Evolutionary conservation across 78 protist genomes (phyloP).

Genomic region (Cavenderia fasciculata): DNA sequence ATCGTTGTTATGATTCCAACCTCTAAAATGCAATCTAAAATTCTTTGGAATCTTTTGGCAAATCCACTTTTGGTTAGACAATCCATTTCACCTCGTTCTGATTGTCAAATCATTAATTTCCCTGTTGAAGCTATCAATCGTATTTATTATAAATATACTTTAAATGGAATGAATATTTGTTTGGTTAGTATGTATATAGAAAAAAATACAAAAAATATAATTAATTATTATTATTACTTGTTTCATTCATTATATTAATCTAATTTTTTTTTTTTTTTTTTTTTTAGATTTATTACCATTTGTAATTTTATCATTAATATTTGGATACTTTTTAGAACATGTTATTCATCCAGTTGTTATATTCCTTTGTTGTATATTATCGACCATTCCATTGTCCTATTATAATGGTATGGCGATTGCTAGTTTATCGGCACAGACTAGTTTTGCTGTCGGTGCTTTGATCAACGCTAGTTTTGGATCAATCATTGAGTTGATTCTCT

Average conservation of each 20-base stretch:
- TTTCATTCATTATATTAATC: neutral
- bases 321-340: slow-evolving; percentile 65
- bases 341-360: slow-evolving; percentile 24
- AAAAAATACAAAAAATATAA: neutral
- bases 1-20: slow-evolving; percentile 84
- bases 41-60: neutral
- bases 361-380: slow-evolving; percentile 66
- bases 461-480: slow-evolving; percentile 91
- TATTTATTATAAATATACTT: slow-evolving; percentile 69
- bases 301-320: slow-evolving; percentile 51
- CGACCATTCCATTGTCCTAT: slow-evolving; percentile 87
- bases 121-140: slow-evolving; percentile 78
- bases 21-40: slow-evolving; percentile 23
- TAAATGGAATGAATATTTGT: slow-evolving; percentile 79
- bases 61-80: slow-evolving; percentile 14
- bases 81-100: neutral
- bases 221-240: neutral
- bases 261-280: neutral
- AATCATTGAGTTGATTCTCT: slow-evolving; percentile 86
- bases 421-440: slow-evolving; percentile 84
- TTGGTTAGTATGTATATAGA: slow-evolving; percentile 50
- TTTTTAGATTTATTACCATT: slow-evolving; percentile 61
- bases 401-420: slow-evolving; percentile 88
- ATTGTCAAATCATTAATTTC: slow-evolving; percentile 47
- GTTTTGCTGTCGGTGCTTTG: slow-evolving; percentile 89